phyloP scores from a whole-genome alignment of 2,329 filamentous ascomycete species.

The Zasmidium angulare region DNA sequence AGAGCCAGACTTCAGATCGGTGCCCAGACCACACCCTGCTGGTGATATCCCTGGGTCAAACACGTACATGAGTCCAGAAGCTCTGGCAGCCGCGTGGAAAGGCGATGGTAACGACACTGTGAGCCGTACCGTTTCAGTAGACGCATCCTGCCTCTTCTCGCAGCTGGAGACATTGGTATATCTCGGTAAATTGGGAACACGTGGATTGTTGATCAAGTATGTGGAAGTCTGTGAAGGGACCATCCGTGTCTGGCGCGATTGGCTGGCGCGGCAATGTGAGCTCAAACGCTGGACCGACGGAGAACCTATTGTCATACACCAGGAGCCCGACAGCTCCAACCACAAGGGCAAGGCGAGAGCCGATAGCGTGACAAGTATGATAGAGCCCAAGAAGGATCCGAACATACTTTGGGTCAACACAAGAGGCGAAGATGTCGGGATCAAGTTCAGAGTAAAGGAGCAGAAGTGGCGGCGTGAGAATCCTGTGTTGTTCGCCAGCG shows the following conservation, averaged over 20 bases:
- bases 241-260: constrained; percentile 69
- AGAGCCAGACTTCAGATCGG: constrained; percentile 46
- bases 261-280: constrained; percentile 57
- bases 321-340: constrained; percentile 3
- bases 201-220: constrained; percentile 63
- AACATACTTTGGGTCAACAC: constrained; percentile 68
- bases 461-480: constrained; percentile 46
- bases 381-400: constrained; percentile 35
- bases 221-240: constrained; percentile 67
- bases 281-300: constrained; percentile 32
- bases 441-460: constrained; percentile 65
- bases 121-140: constrained; percentile 62
- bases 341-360: constrained; percentile 13
- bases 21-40: constrained; percentile 42
- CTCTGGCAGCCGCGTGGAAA: constrained; percentile 17
- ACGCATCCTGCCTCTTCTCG: constrained; percentile 69
- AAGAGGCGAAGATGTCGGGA: constrained; percentile 59
- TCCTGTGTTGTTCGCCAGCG: constrained; percentile 56
- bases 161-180: constrained; percentile 70
- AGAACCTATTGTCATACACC: constrained; percentile 28
- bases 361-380: constrained; percentile 22
- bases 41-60: constrained; percentile 50
- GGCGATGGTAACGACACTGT: constrained; percentile 39
- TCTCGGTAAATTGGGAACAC: constrained; percentile 64
- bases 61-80: constrained; percentile 33